Percentiles rank a stretch among this genome's conserved stretches.
phyloP scores from a whole-genome alignment of 495 filamentous ascomycete genomes.

The Evernia prunastri region DNA sequence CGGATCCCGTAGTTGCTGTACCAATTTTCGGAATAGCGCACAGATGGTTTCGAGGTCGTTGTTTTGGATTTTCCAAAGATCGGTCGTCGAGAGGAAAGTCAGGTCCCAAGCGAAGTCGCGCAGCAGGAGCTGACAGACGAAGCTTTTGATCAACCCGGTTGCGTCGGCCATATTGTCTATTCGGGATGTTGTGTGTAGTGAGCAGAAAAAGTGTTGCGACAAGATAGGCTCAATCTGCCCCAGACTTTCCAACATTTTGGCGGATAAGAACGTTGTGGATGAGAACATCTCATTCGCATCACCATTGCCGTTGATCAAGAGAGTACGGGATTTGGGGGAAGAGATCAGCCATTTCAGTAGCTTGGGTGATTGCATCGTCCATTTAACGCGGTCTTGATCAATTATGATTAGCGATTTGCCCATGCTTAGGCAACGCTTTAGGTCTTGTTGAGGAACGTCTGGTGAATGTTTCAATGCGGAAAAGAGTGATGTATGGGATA shows the following conservation, averaged over 20 bases:
- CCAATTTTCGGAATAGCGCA: neutral
- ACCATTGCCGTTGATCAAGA: conserved; percentile 7
- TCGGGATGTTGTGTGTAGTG: neutral
- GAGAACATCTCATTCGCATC: conserved; percentile 5
- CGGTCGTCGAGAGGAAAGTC: neutral
- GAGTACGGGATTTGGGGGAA: neutral
- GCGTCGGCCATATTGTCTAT: neutral
- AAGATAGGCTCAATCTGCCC: neutral
- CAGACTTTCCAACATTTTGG: conserved; percentile 4
- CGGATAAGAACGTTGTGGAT: conserved; percentile 2
- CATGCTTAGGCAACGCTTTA: conserved; percentile 1
- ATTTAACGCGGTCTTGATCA: conserved; percentile 9
- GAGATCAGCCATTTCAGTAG: neutral
- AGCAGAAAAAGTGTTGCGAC: conserved; percentile 4
- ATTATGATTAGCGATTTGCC: neutral
- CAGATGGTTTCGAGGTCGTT: neutral
- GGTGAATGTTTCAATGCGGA: neutral
- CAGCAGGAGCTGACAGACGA: conserved; percentile 1
- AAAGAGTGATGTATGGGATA: neutral
- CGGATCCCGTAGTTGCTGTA: neutral
- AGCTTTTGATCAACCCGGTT: neutral
- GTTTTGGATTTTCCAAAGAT: neutral
- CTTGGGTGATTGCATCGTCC: neutral
- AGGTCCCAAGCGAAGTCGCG: neutral
- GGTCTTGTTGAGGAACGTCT: conserved; percentile 1